Evolutionary conservation across 1,284 basidiomycete species (phyloP).

Genomic region (Leucoagaricus sp.): DNA sequence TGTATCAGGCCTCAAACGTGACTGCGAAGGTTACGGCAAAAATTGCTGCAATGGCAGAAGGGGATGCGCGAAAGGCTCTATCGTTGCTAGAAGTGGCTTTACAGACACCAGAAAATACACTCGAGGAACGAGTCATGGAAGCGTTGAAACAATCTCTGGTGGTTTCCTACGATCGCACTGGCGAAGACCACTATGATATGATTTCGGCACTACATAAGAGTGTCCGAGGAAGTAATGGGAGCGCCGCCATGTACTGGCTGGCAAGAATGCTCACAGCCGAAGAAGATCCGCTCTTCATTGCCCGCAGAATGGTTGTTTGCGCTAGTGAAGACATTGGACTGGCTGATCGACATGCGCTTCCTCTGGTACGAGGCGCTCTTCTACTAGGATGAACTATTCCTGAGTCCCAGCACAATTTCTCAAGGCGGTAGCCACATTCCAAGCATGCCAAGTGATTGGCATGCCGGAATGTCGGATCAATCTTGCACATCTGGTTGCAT

Average conservation of each 20-base stretch:
- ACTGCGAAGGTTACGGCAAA: slow-evolving; percentile 49
- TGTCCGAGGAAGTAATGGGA: slow-evolving; percentile 77
- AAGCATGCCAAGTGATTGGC: slow-evolving; percentile 82
- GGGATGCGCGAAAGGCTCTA: slow-evolving; percentile 73
- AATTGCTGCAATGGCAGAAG: slow-evolving; percentile 59
- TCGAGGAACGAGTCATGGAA: slow-evolving; percentile 47
- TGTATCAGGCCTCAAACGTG: slow-evolving; percentile 37
- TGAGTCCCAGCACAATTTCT: neutral
- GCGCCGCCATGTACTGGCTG: slow-evolving; percentile 89
- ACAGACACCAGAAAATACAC: slow-evolving; percentile 36
- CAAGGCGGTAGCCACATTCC: slow-evolving; percentile 76
- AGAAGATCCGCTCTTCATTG: slow-evolving; percentile 88
- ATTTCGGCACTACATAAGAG: slow-evolving; percentile 90
- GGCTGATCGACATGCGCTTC: slow-evolving; percentile 73
- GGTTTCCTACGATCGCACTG: slow-evolving; percentile 71
- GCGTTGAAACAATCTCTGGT: slow-evolving; percentile 57
- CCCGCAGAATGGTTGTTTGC: slow-evolving; percentile 79
- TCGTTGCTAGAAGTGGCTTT: slow-evolving; percentile 67
- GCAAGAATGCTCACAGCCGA: slow-evolving; percentile 84
- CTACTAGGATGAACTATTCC: neutral
- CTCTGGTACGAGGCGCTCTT: slow-evolving; percentile 49
- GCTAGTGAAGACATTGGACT: slow-evolving; percentile 87
- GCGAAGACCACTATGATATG: slow-evolving; percentile 83
- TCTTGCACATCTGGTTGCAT: slow-evolving; percentile 80
- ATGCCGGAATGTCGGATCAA: slow-evolving; percentile 83